Evolutionary conservation across 169 alveolate species (phyloP), one percentile per base, ranked within the genome.

Genomic region (Babesia sp.): DNA sequence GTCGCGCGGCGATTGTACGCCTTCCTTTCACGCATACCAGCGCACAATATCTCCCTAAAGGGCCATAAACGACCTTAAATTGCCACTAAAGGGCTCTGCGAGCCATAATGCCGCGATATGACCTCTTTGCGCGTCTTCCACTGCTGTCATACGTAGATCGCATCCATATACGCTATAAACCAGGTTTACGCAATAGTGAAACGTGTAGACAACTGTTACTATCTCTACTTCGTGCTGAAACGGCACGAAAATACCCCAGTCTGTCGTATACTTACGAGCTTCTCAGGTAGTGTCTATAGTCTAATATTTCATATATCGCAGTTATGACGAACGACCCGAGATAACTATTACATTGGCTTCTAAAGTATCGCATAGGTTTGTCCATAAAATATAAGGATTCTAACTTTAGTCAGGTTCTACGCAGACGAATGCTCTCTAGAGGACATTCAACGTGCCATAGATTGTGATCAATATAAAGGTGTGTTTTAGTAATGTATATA

Each of bases 301-400:
- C 18, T 24, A 0, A 28, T 2, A 12, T 28, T 22, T 11, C 53
- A 16, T 9, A 33, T 45, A 18, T 24, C 36, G 45, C 51, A 79
- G 87, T 70, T 79, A 79, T 39, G 64, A 79, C 54, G 81, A 9
- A 24, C 58, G 81, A 37, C 87, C 87, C 20, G 87, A 79, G 44
- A 79, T 79, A 12, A 41, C 33, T 31, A 34, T 79, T 8, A 58
- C 83, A 6, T 8, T 79, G 29, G 22, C 51, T 24, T 55, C 87
- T 31, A 79, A 79, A 51, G 48, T 59, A n/a, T 33, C 66, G 28
- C 73, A 67, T 34, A 79, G 75, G 87, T 79, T 11, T 7, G 61
- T 3, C 33, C 24, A n/a, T 18, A 6, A 6, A 0, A 2, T 26
- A 9, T 8, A 3, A 3, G 50, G 28, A 8, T 20, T 16, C 0